Evolutionary conservation across 805 yeast genomes (phyloP).

Genomic region (Kurtzmaniella cleridarum): DNA sequence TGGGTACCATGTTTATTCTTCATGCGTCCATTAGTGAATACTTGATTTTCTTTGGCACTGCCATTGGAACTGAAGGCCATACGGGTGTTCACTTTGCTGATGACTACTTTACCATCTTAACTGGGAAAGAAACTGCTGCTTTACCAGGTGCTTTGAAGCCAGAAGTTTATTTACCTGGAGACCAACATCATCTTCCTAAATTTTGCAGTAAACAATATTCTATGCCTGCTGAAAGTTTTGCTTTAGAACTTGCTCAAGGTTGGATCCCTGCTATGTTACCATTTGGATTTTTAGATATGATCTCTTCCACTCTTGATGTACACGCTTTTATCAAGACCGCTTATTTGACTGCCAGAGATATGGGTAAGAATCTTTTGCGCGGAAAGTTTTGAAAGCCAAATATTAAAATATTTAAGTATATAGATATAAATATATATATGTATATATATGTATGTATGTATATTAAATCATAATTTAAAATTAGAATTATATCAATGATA

Average conservation of each 20-base stretch:
- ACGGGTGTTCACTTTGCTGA: constrained; percentile 95
- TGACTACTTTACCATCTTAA: constrained; percentile 88
- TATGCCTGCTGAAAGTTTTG: constrained; percentile 79
- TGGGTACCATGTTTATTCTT: constrained; percentile 92
- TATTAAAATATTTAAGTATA: neutral
- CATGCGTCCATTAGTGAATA: constrained; percentile 95
- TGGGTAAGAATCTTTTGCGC: constrained; percentile 57
- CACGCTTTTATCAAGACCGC: constrained; percentile 64
- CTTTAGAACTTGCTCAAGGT: constrained; percentile 95
- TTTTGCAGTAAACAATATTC: constrained; percentile 80
- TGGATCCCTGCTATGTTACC: constrained; percentile 99
- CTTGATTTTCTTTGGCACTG: constrained; percentile 86
- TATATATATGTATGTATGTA: too few species aligned
- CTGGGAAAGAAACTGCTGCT: constrained; percentile 76
- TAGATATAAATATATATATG: too few species aligned
- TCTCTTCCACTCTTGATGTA: constrained; percentile 77
- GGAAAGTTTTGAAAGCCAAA: constrained; percentile 59
- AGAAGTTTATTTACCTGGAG: constrained; percentile 81
- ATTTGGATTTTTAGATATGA: constrained; percentile 80
- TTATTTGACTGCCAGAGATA: constrained; percentile 71
- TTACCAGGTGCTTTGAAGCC: constrained; percentile 56
- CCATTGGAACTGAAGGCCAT: constrained; percentile 95
- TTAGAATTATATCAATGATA: too few species aligned
- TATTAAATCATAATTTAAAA: too few species aligned
- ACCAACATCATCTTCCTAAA: constrained; percentile 69